These are phyloP conservation scores for Vanrija sp. DNA, from an alignment of 1,284 basidiomycete genomes.

Conservation along the genomic window DNA sequence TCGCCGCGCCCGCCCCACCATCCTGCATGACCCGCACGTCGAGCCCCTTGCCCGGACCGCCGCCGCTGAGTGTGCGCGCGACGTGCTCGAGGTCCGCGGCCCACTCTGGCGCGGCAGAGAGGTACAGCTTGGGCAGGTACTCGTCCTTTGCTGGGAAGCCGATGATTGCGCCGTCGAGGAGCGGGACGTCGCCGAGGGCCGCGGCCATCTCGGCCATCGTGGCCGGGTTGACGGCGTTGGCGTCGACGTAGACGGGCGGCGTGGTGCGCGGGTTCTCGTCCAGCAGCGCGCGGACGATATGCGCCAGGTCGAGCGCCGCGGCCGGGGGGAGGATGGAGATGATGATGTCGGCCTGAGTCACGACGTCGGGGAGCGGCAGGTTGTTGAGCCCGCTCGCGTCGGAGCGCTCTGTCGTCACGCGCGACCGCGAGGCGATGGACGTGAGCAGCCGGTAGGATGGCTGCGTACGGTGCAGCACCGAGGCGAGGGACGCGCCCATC, in stretches of 20 bases:
- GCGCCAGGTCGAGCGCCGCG: slow-evolving; percentile 12
- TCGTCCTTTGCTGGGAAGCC: slow-evolving; percentile 10
- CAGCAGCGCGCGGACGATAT: neutral
- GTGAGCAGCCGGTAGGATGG: slow-evolving; percentile 16
- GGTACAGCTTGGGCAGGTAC: slow-evolving; percentile 16
- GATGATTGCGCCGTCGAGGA: slow-evolving; percentile 20
- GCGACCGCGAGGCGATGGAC: slow-evolving; percentile 7
- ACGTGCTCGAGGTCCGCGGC: neutral
- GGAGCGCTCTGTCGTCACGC: slow-evolving; percentile 3
- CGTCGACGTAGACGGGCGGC: slow-evolving; percentile 17
- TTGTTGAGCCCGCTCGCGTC: slow-evolving; percentile 4
- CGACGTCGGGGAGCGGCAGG: slow-evolving; percentile 7
- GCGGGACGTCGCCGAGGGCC: slow-evolving; percentile 5
- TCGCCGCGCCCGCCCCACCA: slow-evolving; percentile 17
- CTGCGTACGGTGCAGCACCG: slow-evolving; percentile 8
- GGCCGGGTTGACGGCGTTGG: slow-evolving; percentile 19
- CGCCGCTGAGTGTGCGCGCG: neutral
- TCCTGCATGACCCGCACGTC: slow-evolving; percentile 3
- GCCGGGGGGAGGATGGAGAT: slow-evolving; percentile 21
- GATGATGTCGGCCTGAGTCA: slow-evolving; percentile 13
- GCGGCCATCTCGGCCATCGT: slow-evolving; percentile 5
- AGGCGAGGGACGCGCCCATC: slow-evolving; percentile 21
- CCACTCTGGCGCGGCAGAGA: slow-evolving; percentile 4
- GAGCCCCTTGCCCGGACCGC: neutral
- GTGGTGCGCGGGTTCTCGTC: neutral